These are phyloP conservation scores for Ganoderma meredithae DNA, from an alignment of 1,284 basidiomycete genomes.

Conservation along the genomic window DNA sequence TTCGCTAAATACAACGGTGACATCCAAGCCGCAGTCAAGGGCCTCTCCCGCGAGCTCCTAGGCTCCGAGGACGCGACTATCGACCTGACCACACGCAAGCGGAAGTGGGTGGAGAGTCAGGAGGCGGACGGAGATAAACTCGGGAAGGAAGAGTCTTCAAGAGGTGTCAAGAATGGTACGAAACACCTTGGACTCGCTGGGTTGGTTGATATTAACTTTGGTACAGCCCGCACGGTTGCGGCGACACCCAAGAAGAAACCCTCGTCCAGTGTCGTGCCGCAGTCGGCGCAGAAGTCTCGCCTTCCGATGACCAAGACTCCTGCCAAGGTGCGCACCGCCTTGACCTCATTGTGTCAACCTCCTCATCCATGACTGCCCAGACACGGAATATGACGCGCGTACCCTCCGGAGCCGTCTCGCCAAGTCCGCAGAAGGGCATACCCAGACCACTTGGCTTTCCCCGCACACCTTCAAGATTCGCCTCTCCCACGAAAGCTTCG, in stretches of 20 bases:
- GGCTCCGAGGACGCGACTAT: conserved; percentile 58
- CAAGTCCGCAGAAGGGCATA: conserved; percentile 61
- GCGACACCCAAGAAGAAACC: conserved; percentile 63
- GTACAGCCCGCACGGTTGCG: conserved; percentile 57
- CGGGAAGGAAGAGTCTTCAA: conserved; percentile 47
- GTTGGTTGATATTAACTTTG: conserved; percentile 9
- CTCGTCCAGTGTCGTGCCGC: conserved; percentile 54
- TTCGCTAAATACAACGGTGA: conserved; percentile 82
- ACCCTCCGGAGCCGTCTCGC: conserved; percentile 49
- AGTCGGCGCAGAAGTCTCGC: conserved; percentile 55
- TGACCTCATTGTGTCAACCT: neutral
- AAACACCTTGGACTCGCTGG: conserved; percentile 1
- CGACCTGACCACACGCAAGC: conserved; percentile 71
- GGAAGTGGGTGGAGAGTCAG: conserved; percentile 74
- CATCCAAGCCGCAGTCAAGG: conserved; percentile 70
- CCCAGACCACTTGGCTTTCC: conserved; percentile 38
- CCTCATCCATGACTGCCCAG: conserved; percentile 21
- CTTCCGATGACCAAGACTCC: conserved; percentile 54
- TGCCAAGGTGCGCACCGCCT: conserved; percentile 50
- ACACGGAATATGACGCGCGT: conserved; percentile 39
- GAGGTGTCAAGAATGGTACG: conserved; percentile 68
- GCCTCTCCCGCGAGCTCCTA: conserved; percentile 61
- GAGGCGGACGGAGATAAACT: conserved; percentile 49
- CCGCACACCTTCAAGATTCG: conserved; percentile 48
- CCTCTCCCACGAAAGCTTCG: conserved; percentile 51